Conservation (phyloP, 2,329 filamentous ascomycete species). For the Byssochlamys sp. region DNA sequence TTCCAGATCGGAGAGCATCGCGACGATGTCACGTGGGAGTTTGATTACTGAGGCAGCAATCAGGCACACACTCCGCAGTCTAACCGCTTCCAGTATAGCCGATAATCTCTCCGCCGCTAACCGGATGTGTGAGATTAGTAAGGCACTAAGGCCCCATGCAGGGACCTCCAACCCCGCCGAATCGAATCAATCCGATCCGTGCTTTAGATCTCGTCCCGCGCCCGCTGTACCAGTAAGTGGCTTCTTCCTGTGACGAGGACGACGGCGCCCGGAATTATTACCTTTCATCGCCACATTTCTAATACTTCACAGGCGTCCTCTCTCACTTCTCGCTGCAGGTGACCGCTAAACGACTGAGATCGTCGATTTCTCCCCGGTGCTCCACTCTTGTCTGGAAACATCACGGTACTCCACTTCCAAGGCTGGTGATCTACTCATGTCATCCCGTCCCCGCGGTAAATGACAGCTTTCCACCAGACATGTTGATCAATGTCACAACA, state of each 20-base stretch:
- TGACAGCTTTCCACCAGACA: neutral
- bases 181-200: neutral
- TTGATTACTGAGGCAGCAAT: neutral
- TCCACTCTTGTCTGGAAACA: neutral
- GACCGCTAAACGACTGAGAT: neutral
- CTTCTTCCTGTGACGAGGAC: neutral
- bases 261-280: neutral
- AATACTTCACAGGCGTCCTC: neutral
- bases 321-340: neutral
- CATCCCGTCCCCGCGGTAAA: neutral
- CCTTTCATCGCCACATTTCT: neutral
- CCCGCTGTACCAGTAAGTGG: neutral
- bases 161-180: neutral
- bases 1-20: neutral
- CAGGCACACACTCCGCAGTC: too few species aligned
- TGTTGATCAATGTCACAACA: neutral
- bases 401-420: neutral
- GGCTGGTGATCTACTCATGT: neutral
- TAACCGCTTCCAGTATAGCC: neutral
- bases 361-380: neutral
- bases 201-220: neutral
- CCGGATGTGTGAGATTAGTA: neutral
- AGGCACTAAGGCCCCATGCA: neutral
- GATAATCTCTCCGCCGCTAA: neutral
- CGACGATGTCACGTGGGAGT: neutral